These are phyloP conservation scores for Hypoxylon lienhwacheense DNA, from an alignment of 495 filamentous ascomycete species.

Conservation along the genomic window DNA sequence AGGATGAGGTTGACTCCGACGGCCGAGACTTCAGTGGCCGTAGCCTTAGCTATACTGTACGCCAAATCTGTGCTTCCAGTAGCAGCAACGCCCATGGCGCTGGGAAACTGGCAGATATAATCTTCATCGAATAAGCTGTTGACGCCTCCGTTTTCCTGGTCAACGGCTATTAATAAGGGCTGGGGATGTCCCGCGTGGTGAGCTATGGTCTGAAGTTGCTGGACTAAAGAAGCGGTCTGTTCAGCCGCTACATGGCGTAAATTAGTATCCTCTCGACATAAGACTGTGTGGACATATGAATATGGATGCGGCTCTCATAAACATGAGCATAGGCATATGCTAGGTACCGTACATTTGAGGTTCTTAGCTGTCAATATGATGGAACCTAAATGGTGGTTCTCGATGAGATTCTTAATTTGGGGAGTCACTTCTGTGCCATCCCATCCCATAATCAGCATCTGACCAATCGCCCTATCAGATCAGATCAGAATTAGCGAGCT, in stretches of 20 bases:
- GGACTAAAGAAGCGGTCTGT: constrained; percentile 75
- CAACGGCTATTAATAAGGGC: constrained; percentile 79
- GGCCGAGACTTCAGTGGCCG: constrained; percentile 79
- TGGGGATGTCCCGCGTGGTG: constrained; percentile 83
- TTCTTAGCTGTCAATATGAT: constrained; percentile 88
- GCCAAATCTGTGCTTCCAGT: constrained; percentile 77
- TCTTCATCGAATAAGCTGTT: constrained; percentile 92
- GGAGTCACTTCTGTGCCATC: constrained; percentile 86
- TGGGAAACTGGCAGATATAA: constrained; percentile 88
- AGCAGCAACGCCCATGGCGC: constrained; percentile 86
- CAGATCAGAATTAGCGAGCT: constrained; percentile 32
- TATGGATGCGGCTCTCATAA: constrained; percentile 1
- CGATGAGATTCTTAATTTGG: constrained; percentile 81
- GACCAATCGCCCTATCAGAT: constrained; percentile 68
- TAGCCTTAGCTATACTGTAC: constrained; percentile 81
- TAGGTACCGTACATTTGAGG: constrained; percentile 90
- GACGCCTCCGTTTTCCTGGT: constrained; percentile 94
- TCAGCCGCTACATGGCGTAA: constrained; percentile 64
- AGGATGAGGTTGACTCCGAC: constrained; percentile 91
- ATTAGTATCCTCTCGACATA: constrained; percentile 28
- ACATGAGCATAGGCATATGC: no score
- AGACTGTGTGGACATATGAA: constrained; percentile 1
- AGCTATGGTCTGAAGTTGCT: constrained; percentile 85
- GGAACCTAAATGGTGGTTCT: constrained; percentile 81
- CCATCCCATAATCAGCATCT: constrained; percentile 95